Evolutionary conservation across 2,329 filamentous ascomycete species (phyloP).

Genomic region (Ophiostoma sp.): DNA sequence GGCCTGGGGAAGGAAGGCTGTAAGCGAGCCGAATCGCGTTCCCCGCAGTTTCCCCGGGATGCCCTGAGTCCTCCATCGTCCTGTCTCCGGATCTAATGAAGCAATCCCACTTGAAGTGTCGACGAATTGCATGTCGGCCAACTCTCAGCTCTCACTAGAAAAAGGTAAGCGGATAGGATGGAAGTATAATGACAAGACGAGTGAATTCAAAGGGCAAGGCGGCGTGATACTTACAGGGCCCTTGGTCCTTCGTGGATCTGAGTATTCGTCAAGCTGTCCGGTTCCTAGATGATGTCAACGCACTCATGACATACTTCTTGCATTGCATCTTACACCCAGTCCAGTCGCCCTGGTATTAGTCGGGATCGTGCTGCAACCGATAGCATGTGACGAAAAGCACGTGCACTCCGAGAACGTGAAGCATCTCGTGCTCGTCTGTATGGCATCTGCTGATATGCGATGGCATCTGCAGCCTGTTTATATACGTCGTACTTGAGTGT

Average conservation of each 20-base stretch:
- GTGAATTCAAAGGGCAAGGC: no score
- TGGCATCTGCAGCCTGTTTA: not conserved
- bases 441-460: not conserved
- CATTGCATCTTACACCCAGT: no score
- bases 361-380: not conserved
- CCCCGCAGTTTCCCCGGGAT: constrained; percentile 10
- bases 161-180: not conserved
- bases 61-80: not conserved
- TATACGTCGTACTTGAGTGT: not conserved
- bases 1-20: not conserved
- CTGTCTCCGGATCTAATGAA: constrained; percentile 1
- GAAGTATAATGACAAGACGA: no score
- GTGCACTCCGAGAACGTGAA: not conserved
- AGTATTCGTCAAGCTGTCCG: no score
- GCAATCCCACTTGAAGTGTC: not conserved
- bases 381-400: not conserved
- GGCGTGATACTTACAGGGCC: no score
- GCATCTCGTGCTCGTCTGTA: not conserved
- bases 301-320: no score
- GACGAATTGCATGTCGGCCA: not conserved
- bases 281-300: no score
- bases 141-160: not conserved
- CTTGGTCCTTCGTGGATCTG: no score
- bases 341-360: no score
- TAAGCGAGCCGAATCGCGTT: not conserved